These are phyloP conservation scores for Psophocarpus tetragonolobus DNA, from an alignment of 306 rosid genomes.

Conservation along the genomic window DNA sequence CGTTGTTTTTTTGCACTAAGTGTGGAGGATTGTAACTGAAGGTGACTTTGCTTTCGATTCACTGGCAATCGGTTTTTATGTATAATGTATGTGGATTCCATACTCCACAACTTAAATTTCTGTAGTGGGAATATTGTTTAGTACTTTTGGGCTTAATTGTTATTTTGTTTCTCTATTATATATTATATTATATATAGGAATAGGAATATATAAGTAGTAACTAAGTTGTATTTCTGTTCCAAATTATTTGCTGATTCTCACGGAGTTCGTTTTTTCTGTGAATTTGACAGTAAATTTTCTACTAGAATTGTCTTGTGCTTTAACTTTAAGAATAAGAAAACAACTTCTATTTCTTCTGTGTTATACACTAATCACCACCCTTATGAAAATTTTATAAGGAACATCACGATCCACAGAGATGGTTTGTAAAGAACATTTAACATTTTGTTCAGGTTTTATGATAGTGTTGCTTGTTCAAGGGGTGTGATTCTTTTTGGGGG, in stretches of 20 bases:
- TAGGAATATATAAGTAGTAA: conserved; percentile 10
- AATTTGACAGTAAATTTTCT: not conserved
- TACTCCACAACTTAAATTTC: conserved; percentile 18
- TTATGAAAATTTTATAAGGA: not conserved
- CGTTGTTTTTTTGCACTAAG: conserved; percentile 25
- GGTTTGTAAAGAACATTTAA: not conserved
- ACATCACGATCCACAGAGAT: not conserved
- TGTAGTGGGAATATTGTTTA: conserved; percentile 12
- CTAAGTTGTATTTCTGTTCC: conserved; percentile 7
- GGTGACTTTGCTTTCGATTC: conserved; percentile 38
- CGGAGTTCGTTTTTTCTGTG: not conserved
- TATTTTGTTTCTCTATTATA: conserved; percentile 9
- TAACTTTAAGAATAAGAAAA: not conserved
- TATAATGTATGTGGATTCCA: conserved; percentile 40
- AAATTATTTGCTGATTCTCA: not conserved
- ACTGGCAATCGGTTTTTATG: conserved; percentile 20
- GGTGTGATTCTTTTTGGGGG: too few relatives aligned
- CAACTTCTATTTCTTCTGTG: not conserved
- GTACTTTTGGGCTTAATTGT: not conserved
- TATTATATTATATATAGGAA: too few relatives aligned
- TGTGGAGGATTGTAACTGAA: conserved; percentile 32
- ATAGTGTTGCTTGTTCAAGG: not conserved
- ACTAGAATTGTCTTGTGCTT: not conserved
- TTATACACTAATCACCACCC: too few relatives aligned
- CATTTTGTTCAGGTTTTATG: not conserved